Evolutionary conservation across 441 rosid species (phyloP).

Genomic region (Hypseocharis bilobata): DNA sequence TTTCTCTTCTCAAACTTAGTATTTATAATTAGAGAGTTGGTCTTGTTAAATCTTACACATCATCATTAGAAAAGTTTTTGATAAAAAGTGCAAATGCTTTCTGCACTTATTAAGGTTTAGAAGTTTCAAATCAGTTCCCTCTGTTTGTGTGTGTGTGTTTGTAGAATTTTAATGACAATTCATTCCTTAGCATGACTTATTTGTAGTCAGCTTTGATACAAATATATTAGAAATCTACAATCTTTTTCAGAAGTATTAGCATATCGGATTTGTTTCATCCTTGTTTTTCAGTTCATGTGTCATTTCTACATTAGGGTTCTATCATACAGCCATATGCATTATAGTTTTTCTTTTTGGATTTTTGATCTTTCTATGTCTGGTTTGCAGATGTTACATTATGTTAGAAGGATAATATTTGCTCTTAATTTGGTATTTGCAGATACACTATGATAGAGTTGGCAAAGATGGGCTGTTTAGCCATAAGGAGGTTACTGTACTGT

Average conservation of each 20-base stretch:
- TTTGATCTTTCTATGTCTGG: neutral
- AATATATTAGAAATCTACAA: too few species aligned
- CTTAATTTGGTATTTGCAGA: conserved; percentile 39
- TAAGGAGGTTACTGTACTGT: conserved; percentile 80
- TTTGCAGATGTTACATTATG: neutral
- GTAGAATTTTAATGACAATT: too few species aligned
- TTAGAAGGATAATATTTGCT: conserved; percentile 7
- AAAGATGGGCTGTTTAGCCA: conserved; percentile 76
- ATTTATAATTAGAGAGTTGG: neutral
- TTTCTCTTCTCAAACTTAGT: neutral
- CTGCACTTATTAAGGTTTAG: neutral
- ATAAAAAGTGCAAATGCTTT: neutral
- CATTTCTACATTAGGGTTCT: neutral
- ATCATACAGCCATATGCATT: neutral
- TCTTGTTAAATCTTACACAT: neutral
- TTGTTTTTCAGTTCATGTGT: neutral
- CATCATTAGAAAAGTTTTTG: neutral
- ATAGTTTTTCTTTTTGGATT: neutral
- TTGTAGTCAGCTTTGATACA: too few species aligned
- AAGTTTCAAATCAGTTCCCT: too few species aligned
- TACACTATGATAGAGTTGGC: conserved; percentile 88
- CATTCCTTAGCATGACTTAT: too few species aligned
- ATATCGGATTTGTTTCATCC: too few species aligned
- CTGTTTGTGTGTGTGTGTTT: too few species aligned
- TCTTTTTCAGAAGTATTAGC: too few species aligned